Conservation (phyloP, 1,284 basidiomycete genomes). For the Ceratobasidium sp. region DNA sequence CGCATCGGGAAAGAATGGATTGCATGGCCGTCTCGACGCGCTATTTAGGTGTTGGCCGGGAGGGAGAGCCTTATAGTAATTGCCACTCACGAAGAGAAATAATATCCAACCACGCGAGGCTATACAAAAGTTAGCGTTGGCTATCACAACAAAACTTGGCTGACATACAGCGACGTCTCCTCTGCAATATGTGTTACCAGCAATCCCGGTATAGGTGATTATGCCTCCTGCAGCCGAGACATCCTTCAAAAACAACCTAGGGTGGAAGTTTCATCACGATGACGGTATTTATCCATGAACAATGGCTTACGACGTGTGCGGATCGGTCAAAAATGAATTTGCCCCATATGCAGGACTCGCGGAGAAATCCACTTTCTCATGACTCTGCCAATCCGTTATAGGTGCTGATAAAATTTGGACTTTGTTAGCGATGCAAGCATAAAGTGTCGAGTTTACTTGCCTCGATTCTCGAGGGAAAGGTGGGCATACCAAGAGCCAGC, state of each 20-base stretch:
- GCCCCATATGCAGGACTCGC: conserved; percentile 31
- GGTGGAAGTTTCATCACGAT: background rate
- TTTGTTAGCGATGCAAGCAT: background rate
- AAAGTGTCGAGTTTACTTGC: background rate
- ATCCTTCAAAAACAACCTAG: conserved; percentile 37
- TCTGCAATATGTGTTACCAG: conserved; percentile 31
- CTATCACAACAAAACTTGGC: background rate
- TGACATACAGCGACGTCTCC: conserved; percentile 17
- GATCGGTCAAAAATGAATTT: conserved; percentile 23
- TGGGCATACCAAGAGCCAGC: conserved; percentile 14
- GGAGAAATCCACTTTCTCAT: conserved; percentile 37
- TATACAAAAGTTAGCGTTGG: background rate
- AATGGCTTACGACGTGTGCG: conserved; percentile 34
- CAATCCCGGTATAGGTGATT: conserved; percentile 10
- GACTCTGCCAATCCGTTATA: conserved; percentile 37
- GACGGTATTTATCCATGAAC: background rate
- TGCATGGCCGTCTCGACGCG: conserved; percentile 21
- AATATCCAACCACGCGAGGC: conserved; percentile 36
- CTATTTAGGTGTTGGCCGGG: background rate
- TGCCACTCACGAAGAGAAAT: conserved; percentile 32
- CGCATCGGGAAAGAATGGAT: conserved; percentile 25
- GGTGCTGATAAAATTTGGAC: conserved; percentile 2
- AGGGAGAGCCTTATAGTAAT: too few relatives aligned
- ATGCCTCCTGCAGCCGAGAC: conserved; percentile 29
- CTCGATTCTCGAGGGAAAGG: conserved; percentile 19